A percentile compares a stretch with the other conserved stretches of the same genome.
Evolutionary conservation across 768 basidiomycete species (phyloP).

Genomic region (Hygrophorus pudorinus): DNA sequence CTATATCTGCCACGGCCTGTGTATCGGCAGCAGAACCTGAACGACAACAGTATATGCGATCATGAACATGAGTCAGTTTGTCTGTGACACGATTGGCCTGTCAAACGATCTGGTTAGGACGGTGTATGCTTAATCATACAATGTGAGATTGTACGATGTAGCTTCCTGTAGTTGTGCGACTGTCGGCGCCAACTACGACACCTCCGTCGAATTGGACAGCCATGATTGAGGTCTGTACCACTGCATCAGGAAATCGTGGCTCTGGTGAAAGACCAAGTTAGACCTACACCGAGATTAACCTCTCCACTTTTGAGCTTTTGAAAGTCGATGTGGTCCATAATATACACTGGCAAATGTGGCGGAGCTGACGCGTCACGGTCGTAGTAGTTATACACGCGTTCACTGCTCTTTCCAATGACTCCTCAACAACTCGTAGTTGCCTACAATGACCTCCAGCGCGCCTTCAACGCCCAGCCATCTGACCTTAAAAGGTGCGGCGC

Average conservation of each 20-base stretch:
- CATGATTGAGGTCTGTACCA: constrained; percentile 92
- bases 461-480: constrained; percentile 55
- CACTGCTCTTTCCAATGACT: constrained; percentile 30
- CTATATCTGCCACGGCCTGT: constrained; percentile 88
- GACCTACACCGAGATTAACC: constrained; percentile 89
- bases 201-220: constrained; percentile 94
- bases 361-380: constrained; percentile 54
- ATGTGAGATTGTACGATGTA: constrained; percentile 63
- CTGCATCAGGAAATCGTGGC: constrained; percentile 1
- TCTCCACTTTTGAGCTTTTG: constrained; percentile 87
- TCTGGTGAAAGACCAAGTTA: constrained; percentile 1
- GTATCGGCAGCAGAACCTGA: constrained; percentile 98
- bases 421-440: constrained; percentile 43
- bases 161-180: constrained; percentile 91
- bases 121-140: neutral
- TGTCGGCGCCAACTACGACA: constrained; percentile 95
- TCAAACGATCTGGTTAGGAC: constrained; percentile 3
- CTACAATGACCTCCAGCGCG: constrained; percentile 56
- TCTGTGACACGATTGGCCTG: constrained; percentile 98
- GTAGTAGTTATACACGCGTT: constrained; percentile 25
- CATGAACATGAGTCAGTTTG: constrained; percentile 93
- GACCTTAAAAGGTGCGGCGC: constrained; percentile 59
- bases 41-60: constrained; percentile 98
- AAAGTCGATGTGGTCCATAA: constrained; percentile 68
- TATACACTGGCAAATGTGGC: constrained; percentile 17